Evolutionary conservation across 169 alveolate species (phyloP).

Genomic region (Miamiensis avidus): DNA sequence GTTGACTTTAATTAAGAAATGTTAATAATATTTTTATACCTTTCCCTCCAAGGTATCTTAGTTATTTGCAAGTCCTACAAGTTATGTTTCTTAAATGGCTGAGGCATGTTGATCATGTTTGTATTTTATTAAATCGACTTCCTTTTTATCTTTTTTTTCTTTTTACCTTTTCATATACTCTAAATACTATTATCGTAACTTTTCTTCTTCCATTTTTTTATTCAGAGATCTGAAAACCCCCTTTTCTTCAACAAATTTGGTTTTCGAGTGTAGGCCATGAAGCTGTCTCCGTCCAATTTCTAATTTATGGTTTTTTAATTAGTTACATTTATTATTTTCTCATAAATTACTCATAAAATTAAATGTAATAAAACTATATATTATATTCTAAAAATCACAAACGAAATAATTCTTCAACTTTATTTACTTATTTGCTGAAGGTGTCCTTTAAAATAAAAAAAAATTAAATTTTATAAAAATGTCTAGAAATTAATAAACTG

Average conservation of each 20-base stretch:
- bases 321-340: no score
- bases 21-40: background rate
- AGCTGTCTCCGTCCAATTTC: background rate
- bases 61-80: slow-evolving; percentile 58
- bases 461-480: no score
- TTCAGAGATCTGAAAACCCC: background rate
- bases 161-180: background rate
- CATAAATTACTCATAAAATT: no score
- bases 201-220: background rate
- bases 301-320: no score
- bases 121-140: background rate
- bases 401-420: no score
- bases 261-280: background rate
- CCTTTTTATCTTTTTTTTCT: background rate
- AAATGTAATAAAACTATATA: no score
- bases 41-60: slow-evolving; percentile 74
- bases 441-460: background rate
- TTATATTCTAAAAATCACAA: no score
- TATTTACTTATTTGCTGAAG: background rate
- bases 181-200: no score
- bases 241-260: background rate
- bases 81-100: slow-evolving; percentile 78
- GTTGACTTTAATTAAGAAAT: no score
- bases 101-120: slow-evolving; percentile 32
- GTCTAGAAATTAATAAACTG: background rate